phyloP scores from a whole-genome alignment of 2,329 filamentous ascomycete species.

The Coniella vitis region DNA sequence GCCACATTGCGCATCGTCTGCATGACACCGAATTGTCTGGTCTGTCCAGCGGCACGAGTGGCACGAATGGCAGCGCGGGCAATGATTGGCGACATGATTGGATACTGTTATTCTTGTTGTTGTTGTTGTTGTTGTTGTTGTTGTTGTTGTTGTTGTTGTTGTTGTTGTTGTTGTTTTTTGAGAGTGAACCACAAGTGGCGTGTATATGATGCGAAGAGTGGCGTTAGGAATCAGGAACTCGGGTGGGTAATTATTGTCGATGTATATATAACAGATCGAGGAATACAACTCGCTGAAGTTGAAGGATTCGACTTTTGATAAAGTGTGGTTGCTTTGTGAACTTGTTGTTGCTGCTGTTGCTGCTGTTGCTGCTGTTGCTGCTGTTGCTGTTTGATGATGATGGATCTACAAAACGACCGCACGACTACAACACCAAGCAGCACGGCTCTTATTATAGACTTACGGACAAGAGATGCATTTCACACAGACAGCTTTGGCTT shows the following conservation, averaged over 20 bases:
- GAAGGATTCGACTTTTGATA: background rate
- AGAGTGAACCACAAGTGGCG: conserved; percentile 11
- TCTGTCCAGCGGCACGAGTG: conserved; percentile 17
- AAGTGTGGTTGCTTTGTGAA: conserved; percentile 3
- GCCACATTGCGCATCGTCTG: conserved; percentile 28
- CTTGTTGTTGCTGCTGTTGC: background rate
- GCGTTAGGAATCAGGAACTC: conserved; percentile 1
- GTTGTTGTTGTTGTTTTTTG: conserved; percentile 10
- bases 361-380: conserved; percentile 2
- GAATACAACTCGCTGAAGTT: too few relatives aligned
- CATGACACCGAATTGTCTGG: conserved; percentile 30
- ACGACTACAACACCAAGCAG: conserved; percentile 8
- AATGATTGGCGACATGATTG: conserved; percentile 27
- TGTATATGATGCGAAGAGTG: conserved; percentile 15
- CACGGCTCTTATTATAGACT: conserved; percentile 11
- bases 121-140: conserved; percentile 10
- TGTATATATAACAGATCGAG: background rate
- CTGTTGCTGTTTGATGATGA: conserved; percentile 4
- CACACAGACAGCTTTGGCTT: conserved; percentile 11
- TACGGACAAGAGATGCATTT: conserved; percentile 1
- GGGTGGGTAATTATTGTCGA: background rate
- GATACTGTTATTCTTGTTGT: too few relatives aligned
- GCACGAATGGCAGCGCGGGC: conserved; percentile 28
- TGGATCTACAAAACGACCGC: conserved; percentile 1
- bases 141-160: background rate